Base-by-base conservation (phyloP, 139 green algal genomes). In the Pleodorina starrii region DNA sequence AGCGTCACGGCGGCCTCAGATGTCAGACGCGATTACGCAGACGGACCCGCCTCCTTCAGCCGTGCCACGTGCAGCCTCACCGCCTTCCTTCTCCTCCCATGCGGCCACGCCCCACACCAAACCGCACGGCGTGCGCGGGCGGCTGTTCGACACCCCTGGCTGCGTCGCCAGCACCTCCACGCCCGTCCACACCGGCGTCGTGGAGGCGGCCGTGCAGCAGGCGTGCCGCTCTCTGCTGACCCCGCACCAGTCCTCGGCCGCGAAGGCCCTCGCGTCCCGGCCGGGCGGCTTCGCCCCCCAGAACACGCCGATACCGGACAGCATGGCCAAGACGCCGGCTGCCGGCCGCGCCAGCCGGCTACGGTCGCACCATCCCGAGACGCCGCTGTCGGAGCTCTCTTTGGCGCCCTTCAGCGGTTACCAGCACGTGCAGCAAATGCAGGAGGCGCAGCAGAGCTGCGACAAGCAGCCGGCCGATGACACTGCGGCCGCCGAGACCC, bases 191-290 rank as follows among this genome's bases (percentile, higher is more conserved):
- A 14, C 40, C 23, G 72, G 72, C 72, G 35, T 80, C 42, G 25
- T 80, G 21, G 72, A 80, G 38, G 42, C 72, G 11, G 72, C 72
- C 40, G 72, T 80, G 17, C 72, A 80, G 42, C 72, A 80, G 72
- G 72, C 72, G 23, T 80, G 72, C 72, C 23, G 1, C 16, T 14
- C 40, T 7, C 27, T 80, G 42, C 72, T 80, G 10, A 59, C 72
- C 23, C 72, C 72, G 42, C 72, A 80, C 6, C 5, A 7, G 1
- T 40, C 25, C 38, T 23, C 72, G 40, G 42, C 72, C 43, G 23
- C 72, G 1, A 54, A 59, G 42, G 42, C 42, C 43, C 11, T 40
- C 27, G 72, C 69, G 16, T 17, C 69, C 19, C 69, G 35, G 2
- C 69, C 69, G 63, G 27, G 63, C 32, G n/a, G 63, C 63, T 40